Evolutionary conservation across 352 stramenopile species (phyloP).

Genomic region (Pythium monospermum): DNA sequence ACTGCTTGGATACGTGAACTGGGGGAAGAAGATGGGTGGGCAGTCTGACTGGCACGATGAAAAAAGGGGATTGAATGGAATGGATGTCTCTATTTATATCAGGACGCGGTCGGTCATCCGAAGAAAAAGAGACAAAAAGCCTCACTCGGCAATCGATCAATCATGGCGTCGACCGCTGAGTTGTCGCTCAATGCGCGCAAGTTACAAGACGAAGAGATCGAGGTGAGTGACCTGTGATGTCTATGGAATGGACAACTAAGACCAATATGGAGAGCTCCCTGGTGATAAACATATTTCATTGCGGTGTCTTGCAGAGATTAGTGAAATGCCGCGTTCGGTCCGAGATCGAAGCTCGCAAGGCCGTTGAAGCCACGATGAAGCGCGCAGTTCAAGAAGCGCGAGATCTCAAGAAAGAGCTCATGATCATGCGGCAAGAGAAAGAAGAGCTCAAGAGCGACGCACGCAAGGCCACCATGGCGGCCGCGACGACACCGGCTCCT

Average conservation of each 20-base stretch:
- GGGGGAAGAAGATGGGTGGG: no score
- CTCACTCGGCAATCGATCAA: no score
- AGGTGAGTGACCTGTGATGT: slow-evolving; percentile 37
- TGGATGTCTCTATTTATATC: no score
- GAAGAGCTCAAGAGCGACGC: slow-evolving; percentile 38
- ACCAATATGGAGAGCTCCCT: no score
- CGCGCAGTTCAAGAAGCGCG: slow-evolving; percentile 61
- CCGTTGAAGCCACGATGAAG: slow-evolving; percentile 68
- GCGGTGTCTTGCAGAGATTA: slow-evolving; percentile 54
- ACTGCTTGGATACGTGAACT: neutral
- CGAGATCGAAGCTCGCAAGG: slow-evolving; percentile 69
- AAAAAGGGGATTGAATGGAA: no score
- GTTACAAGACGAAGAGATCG: slow-evolving; percentile 55
- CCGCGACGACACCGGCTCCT: slow-evolving; percentile 17
- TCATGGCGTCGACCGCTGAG: slow-evolving; percentile 16
- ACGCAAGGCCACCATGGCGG: slow-evolving; percentile 5
- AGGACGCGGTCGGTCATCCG: no score
- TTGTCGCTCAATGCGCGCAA: slow-evolving; percentile 46
- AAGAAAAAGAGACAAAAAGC: no score
- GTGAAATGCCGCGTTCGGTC: slow-evolving; percentile 75
- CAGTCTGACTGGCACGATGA: no score
- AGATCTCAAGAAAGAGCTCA: slow-evolving; percentile 74
- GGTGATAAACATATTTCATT: no score
- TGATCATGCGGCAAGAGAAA: slow-evolving; percentile 70
- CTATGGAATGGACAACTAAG: no score